Evolutionary conservation across 345 rosid genomes (phyloP).

Genomic region (Salix viminalis): DNA sequence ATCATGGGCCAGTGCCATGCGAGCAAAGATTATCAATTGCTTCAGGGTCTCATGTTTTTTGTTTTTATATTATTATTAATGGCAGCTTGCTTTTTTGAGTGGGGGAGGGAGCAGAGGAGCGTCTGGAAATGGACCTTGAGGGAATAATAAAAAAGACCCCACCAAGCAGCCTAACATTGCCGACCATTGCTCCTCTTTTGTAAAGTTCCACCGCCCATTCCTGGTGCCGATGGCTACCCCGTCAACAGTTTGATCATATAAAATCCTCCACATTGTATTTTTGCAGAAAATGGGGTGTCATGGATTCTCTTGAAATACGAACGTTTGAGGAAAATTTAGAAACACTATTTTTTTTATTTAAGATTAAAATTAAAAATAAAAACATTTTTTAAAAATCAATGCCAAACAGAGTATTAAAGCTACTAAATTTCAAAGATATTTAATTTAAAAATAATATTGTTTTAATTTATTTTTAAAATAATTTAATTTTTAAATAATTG

Average conservation of each 20-base stretch:
- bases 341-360: no score
- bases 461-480: no score
- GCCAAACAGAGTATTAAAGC: no score
- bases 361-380: no score
- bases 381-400: no score
- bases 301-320: background rate
- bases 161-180: constrained; percentile 22
- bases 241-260: background rate
- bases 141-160: constrained; percentile 14
- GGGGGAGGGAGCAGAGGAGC: constrained; percentile 21
- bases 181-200: constrained; percentile 23
- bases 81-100: background rate
- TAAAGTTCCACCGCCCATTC: constrained; percentile 26
- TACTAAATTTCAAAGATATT: no score
- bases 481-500: no score
- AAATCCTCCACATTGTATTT: background rate
- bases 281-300: background rate
- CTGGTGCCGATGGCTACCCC: background rate
- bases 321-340: no score
- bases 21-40: background rate
- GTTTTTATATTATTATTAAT: background rate
- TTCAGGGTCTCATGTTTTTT: background rate
- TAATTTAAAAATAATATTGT: no score
- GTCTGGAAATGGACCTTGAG: constrained; percentile 16
- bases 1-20: background rate